A percentile compares a stretch with the other conserved stretches of the same genome.
phyloP scores from a whole-genome alignment of 306 rosid genomes.

The Albizia julibrissin region DNA sequence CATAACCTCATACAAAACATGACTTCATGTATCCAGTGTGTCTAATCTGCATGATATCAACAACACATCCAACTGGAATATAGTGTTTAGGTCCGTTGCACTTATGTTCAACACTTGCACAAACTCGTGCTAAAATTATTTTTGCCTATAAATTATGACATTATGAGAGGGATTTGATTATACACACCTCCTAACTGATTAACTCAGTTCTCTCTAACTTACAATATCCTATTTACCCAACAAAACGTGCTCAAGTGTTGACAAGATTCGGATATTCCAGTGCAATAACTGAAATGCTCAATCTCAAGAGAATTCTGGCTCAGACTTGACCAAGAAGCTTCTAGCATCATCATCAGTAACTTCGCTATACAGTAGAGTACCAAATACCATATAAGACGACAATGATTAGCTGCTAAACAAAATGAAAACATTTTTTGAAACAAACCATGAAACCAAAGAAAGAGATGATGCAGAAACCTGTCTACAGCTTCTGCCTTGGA shows the following conservation, averaged over 20 bases:
- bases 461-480: slow-evolving; percentile 52
- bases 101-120: not conserved
- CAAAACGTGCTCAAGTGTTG: slow-evolving; percentile 14
- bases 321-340: slow-evolving; percentile 64
- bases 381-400: slow-evolving; percentile 33
- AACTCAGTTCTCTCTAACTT: not conserved
- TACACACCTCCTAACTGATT: not conserved
- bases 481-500: slow-evolving; percentile 73
- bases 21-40: not conserved
- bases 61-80: not conserved
- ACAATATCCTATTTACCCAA: not conserved
- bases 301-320: slow-evolving; percentile 45
- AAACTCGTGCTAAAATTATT: not conserved
- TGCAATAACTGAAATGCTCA: slow-evolving; percentile 20
- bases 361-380: slow-evolving; percentile 52
- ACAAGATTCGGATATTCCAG: not conserved
- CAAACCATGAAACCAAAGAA: slow-evolving; percentile 18
- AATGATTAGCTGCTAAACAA: not conserved
- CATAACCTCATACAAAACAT: not conserved
- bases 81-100: not conserved
- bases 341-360: slow-evolving; percentile 76
- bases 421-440: not conserved
- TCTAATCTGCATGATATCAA: not conserved
- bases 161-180: not conserved
- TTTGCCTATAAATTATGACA: not conserved